Evolutionary conservation across 176 grass and related monocot genomes (phyloP).

Genomic region (Thinopyrum elongatum): DNA sequence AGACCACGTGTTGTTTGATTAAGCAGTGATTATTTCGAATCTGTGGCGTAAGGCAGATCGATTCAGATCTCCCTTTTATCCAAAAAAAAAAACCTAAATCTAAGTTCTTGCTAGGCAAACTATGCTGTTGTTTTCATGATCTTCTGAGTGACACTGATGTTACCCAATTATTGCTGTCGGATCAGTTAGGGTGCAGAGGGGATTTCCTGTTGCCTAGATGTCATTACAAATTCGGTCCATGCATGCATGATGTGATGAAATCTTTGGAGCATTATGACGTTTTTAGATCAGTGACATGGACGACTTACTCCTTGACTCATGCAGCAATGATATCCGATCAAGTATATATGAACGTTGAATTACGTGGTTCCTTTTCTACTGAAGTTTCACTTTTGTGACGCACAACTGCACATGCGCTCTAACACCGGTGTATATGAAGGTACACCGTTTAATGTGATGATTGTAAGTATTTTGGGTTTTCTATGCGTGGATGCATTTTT

Average conservation of each 20-base stretch:
- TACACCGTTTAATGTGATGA: not conserved
- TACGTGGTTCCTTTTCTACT: not conserved
- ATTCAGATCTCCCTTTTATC: not conserved
- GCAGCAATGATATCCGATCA: not conserved
- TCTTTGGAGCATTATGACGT: not conserved
- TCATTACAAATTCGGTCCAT: not conserved
- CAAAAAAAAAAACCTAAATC: not conserved
- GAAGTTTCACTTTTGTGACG: not conserved
- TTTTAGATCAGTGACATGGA: not conserved
- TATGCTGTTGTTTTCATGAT: not conserved
- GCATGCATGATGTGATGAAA: not conserved
- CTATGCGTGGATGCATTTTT: not conserved
- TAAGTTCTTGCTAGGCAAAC: not conserved
- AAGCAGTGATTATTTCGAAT: not conserved
- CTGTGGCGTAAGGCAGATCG: not conserved
- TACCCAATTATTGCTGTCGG: not conserved
- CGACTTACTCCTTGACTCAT: not conserved
- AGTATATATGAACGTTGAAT: not conserved
- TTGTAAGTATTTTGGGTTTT: not conserved
- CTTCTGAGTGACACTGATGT: not conserved
- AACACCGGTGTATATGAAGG: conserved; percentile 14
- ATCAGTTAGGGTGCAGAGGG: not conserved
- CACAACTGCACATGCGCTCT: not conserved
- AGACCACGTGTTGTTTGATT: not conserved
- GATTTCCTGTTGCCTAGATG: not conserved